Conservation (phyloP, 1,139 yeast genomes). For the Chernovozyma sophiae-reginae region DNA sequence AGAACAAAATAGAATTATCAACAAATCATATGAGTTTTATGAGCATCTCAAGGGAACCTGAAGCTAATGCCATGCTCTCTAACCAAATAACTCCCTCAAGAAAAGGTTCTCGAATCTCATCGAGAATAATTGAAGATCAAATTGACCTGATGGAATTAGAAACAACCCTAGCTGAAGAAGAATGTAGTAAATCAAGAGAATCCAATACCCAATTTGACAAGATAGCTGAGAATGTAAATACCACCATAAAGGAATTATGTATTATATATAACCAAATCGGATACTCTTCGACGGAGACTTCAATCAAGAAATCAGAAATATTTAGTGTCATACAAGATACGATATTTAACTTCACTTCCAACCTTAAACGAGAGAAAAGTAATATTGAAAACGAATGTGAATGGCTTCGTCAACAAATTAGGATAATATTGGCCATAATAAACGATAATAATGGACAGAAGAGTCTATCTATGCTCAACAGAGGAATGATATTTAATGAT, state of each 20-base stretch:
- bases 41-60: too few species aligned
- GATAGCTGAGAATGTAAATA: constrained; percentile 28
- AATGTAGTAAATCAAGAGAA: background rate
- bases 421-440: constrained; percentile 38
- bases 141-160: constrained; percentile 6
- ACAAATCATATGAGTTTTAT: too few species aligned
- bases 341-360: constrained; percentile 29
- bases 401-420: constrained; percentile 44
- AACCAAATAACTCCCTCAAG: constrained; percentile 10
- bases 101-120: background rate
- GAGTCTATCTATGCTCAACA: constrained; percentile 19
- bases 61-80: too few species aligned
- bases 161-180: constrained; percentile 1
- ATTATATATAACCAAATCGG: constrained; percentile 36
- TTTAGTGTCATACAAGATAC: constrained; percentile 39
- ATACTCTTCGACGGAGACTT: constrained; percentile 30
- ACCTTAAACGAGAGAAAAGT: constrained; percentile 33
- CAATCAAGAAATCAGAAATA: constrained; percentile 34
- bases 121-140: constrained; percentile 2
- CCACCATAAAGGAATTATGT: constrained; percentile 32
- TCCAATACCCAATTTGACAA: constrained; percentile 17
- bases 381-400: constrained; percentile 43
- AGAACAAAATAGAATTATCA: too few species aligned
- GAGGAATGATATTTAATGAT: constrained; percentile 34
- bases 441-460: constrained; percentile 33